Percentiles rank a stretch among this genome's conserved stretches.
phyloP scores from a whole-genome alignment of 345 rosid genomes.

The Salix arbutifolia region DNA sequence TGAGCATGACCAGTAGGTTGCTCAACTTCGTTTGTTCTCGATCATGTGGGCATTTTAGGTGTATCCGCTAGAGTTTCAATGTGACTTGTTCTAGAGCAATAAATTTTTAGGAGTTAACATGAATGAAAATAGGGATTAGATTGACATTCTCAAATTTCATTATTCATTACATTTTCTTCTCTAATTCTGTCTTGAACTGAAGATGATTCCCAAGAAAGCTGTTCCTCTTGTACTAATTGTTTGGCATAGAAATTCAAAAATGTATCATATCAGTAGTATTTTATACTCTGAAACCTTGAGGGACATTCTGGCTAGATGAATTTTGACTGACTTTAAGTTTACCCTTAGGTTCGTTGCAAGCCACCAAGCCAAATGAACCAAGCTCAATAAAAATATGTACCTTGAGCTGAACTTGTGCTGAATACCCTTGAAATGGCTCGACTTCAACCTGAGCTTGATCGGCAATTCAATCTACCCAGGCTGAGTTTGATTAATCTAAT shows the following conservation, averaged over 20 bases:
- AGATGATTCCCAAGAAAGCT: not conserved
- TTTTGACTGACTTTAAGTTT: not conserved
- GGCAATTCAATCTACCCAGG: not conserved
- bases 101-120: not conserved
- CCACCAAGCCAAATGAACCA: not conserved
- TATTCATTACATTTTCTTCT: not conserved
- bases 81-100: not conserved
- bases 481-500: not conserved
- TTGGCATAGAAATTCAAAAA: not conserved
- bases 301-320: not conserved
- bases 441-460: not conserved
- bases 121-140: not conserved
- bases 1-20: not conserved
- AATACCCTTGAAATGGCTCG: not conserved
- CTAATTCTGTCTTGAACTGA: not conserved
- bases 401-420: not conserved
- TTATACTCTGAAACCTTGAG: not conserved
- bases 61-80: not conserved
- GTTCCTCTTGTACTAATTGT: not conserved
- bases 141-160: not conserved
- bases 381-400: not conserved
- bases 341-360: not conserved
- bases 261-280: not conserved
- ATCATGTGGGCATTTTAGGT: not conserved
- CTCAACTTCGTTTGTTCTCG: not conserved